Percentiles rank a stretch among this genome's conserved stretches.
These are phyloP conservation scores for Aspergillus sp. DNA, from an alignment of 2,329 filamentous ascomycete species.

Conservation along the genomic window DNA sequence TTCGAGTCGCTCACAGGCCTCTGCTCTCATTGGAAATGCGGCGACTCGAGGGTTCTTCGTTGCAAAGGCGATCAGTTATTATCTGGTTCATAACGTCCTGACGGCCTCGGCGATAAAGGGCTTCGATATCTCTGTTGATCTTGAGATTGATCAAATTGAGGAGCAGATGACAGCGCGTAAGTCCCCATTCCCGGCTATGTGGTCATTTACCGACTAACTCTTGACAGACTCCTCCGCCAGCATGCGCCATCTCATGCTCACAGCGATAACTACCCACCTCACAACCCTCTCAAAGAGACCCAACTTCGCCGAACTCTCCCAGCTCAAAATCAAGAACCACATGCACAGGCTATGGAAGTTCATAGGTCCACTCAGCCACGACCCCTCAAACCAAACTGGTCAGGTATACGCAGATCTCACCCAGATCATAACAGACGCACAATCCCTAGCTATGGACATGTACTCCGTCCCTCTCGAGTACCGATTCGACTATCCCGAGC, in stretches of 20 bases:
- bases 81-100: slow-evolving; percentile 29
- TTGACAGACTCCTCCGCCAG: slow-evolving; percentile 24
- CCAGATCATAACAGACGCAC: slow-evolving; percentile 34
- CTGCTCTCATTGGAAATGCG: slow-evolving; percentile 28
- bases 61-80: slow-evolving; percentile 35
- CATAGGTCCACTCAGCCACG: slow-evolving; percentile 29
- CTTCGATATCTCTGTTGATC: slow-evolving; percentile 28
- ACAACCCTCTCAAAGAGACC: slow-evolving; percentile 23
- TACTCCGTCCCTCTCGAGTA: slow-evolving; percentile 33
- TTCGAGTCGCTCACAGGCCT: slow-evolving; percentile 19
- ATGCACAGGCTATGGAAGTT: slow-evolving; percentile 26
- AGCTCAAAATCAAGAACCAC: slow-evolving; percentile 25
- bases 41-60: slow-evolving; percentile 30
- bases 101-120: slow-evolving; percentile 30
- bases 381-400: slow-evolving; percentile 12
- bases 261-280: slow-evolving; percentile 27
- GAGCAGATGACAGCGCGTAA: slow-evolving; percentile 27
- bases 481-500: slow-evolving; percentile 29
- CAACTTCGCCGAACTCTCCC: slow-evolving; percentile 31
- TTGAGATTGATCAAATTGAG: slow-evolving; percentile 27
- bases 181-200: neutral
- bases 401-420: slow-evolving; percentile 27
- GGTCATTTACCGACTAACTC: neutral
- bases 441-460: slow-evolving; percentile 33
- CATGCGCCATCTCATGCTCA: slow-evolving; percentile 27